Evolutionary conservation across 371 early-diverging fungal genomes (phyloP).

Genomic region (Capillidium rhysosporum): DNA sequence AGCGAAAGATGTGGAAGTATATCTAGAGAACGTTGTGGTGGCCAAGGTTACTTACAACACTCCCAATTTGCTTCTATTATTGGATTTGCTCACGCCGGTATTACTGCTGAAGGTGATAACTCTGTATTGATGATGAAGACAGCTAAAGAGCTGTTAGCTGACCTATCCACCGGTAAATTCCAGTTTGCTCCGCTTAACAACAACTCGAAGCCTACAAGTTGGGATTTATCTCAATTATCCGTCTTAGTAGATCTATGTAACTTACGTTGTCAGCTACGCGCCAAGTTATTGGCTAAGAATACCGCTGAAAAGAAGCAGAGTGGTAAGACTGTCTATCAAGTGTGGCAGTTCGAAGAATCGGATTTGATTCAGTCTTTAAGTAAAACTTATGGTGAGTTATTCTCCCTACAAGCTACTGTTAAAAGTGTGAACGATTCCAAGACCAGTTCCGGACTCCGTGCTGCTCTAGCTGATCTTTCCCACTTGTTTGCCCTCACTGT

Average conservation of each 20-base stretch:
- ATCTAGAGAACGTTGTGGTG: conserved; percentile 48
- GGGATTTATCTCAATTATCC: conserved; percentile 19
- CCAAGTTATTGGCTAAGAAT: conserved; percentile 20
- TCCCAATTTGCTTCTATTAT: conserved; percentile 29
- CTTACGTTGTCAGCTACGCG: conserved; percentile 20
- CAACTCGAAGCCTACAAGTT: conserved; percentile 12
- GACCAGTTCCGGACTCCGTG: conserved; percentile 13
- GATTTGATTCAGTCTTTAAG: conserved; percentile 38
- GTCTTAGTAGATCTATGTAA: conserved; percentile 22
- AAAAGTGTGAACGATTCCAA: conserved; percentile 12
- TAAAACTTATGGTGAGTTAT: conserved; percentile 37
- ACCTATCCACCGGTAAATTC: conserved; percentile 20
- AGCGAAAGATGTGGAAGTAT: conserved; percentile 33
- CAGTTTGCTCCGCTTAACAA: conserved; percentile 15
- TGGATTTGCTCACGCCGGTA: conserved; percentile 28
- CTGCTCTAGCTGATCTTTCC: conserved; percentile 15
- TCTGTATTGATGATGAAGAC: conserved; percentile 48
- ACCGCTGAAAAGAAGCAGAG: conserved; percentile 22
- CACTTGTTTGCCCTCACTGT: conserved; percentile 23
- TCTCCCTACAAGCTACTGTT: conserved; percentile 27
- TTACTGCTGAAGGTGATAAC: conserved; percentile 65
- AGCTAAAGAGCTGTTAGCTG: conserved; percentile 40
- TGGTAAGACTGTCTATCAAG: conserved; percentile 29
- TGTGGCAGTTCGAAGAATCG: conserved; percentile 49
- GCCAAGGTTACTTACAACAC: conserved; percentile 41